phyloP scores from a whole-genome alignment of 1,284 basidiomycete genomes.

The Lignosus rhinocerotis region DNA sequence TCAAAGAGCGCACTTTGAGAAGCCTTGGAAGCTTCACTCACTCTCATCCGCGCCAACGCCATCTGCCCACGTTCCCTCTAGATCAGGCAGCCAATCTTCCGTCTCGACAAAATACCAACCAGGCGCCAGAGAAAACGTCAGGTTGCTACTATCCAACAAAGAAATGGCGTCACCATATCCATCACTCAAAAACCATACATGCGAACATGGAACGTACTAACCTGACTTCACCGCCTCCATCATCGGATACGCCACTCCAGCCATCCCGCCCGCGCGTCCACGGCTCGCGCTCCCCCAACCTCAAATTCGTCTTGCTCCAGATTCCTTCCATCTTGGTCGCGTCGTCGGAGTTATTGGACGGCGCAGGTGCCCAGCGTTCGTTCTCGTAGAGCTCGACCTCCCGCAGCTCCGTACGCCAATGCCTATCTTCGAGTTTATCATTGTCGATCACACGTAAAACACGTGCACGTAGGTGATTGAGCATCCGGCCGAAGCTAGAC shows the following conservation, averaged over 20 bases:
- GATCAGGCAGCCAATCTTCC: conserved; percentile 73
- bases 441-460: conserved; percentile 56
- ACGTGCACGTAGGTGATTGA: conserved; percentile 25
- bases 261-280: conserved; percentile 77
- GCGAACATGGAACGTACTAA: conserved; percentile 38
- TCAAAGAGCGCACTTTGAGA: not conserved
- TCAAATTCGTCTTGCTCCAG: conserved; percentile 63
- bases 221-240: conserved; percentile 59
- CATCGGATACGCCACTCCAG: conserved; percentile 56
- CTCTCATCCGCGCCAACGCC: conserved; percentile 46
- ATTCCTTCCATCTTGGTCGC: conserved; percentile 31
- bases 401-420: conserved; percentile 61
- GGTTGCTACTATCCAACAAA: conserved; percentile 57
- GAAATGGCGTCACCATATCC: conserved; percentile 16
- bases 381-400: conserved; percentile 80
- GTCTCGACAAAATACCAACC: conserved; percentile 74
- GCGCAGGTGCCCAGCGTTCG: conserved; percentile 51
- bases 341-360: conserved; percentile 25
- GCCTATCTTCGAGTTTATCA: conserved; percentile 60
- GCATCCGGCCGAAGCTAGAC: conserved; percentile 23
- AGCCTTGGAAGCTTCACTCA: conserved; percentile 26
- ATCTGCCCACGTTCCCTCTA: conserved; percentile 54
- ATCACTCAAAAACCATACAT: not conserved
- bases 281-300: conserved; percentile 51
- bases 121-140: conserved; percentile 69